phyloP scores from a whole-genome alignment of 176 grass and related monocot genomes.

The Ampelocalamus luodianensis region DNA sequence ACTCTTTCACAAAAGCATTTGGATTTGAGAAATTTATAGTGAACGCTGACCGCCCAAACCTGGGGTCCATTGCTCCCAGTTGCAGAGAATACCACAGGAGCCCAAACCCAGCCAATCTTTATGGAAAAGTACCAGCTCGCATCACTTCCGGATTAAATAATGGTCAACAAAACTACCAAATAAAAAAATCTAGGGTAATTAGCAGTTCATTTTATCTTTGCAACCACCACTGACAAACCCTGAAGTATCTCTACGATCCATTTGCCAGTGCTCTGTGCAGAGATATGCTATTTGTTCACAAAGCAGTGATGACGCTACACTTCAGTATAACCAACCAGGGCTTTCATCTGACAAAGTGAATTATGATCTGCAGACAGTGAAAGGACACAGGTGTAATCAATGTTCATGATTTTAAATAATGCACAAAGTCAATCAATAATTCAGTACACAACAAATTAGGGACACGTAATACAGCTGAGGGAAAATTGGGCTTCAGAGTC shows the following conservation, averaged over 20 bases:
- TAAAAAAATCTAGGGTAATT: constrained; percentile 46
- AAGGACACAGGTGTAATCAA: constrained; percentile 15
- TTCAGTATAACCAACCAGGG: constrained; percentile 21
- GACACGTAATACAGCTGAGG: background rate
- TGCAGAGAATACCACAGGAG: background rate
- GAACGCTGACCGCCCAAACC: constrained; percentile 34
- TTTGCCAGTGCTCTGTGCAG: constrained; percentile 48
- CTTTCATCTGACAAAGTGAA: constrained; percentile 22
- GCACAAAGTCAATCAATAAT: constrained; percentile 4
- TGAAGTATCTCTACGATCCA: constrained; percentile 80
- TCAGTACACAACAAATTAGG: constrained; percentile 11
- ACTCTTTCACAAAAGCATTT: constrained; percentile 33
- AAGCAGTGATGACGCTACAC: constrained; percentile 8
- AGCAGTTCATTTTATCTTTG: constrained; percentile 41
- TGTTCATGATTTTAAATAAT: constrained; percentile 16
- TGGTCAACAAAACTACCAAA: constrained; percentile 52
- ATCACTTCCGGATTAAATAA: constrained; percentile 49
- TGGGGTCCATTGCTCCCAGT: constrained; percentile 49
- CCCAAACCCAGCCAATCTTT: constrained; percentile 26
- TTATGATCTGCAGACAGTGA: constrained; percentile 41
- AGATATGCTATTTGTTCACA: constrained; percentile 18
- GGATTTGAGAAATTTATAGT: constrained; percentile 60
- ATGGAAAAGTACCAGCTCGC: constrained; percentile 33
- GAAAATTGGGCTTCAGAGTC: background rate
- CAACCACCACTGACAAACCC: constrained; percentile 98